A percentile compares a stretch with the other conserved stretches of the same genome.
These are phyloP conservation scores for Yarrowia galli DNA, from an alignment of 1,139 yeast species.

Conservation along the genomic window DNA sequence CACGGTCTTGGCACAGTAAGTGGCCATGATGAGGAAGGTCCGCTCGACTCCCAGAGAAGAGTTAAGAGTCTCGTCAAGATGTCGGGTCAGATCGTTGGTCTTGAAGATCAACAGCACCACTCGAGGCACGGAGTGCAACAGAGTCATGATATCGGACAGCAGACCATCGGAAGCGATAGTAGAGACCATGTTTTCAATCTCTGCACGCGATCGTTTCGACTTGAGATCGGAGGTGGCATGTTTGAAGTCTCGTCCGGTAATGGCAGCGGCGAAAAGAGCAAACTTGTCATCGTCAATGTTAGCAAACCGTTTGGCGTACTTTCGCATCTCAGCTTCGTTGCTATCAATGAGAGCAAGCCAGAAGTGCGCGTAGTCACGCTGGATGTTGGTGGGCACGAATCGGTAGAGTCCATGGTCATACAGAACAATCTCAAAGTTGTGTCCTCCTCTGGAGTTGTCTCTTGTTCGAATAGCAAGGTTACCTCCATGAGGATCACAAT, in stretches of 20 bases:
- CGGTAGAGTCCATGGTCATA: slow-evolving; percentile 97
- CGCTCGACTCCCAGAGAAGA: slow-evolving; percentile 89
- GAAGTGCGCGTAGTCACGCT: slow-evolving; percentile 85
- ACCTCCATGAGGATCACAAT: slow-evolving; percentile 99
- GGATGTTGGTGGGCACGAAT: slow-evolving; percentile 76
- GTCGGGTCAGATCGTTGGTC: slow-evolving; percentile 92
- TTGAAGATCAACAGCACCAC: slow-evolving; percentile 85
- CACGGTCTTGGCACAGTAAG: slow-evolving; percentile 84
- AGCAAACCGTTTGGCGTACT: slow-evolving; percentile 80
- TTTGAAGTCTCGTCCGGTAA: slow-evolving; percentile 84
- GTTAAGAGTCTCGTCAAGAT: slow-evolving; percentile 80
- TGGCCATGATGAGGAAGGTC: slow-evolving; percentile 86
- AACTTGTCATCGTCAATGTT: slow-evolving; percentile 82
- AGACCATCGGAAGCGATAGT: slow-evolving; percentile 63
- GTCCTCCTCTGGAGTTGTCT: slow-evolving; percentile 47
- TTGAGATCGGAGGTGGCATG: slow-evolving; percentile 72
- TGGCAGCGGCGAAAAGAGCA: slow-evolving; percentile 87
- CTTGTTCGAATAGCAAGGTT: slow-evolving; percentile 77
- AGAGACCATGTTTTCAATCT: slow-evolving; percentile 68
- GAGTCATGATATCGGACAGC: slow-evolving; percentile 77
- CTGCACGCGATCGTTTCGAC: slow-evolving; percentile 61
- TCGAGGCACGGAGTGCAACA: slow-evolving; percentile 81
- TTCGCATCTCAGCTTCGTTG: slow-evolving; percentile 68
- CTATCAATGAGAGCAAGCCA: slow-evolving; percentile 89
- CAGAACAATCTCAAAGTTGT: slow-evolving; percentile 87